Conservation (phyloP, 106 monocot species). For the Dactylorhiza incarnata region DNA sequence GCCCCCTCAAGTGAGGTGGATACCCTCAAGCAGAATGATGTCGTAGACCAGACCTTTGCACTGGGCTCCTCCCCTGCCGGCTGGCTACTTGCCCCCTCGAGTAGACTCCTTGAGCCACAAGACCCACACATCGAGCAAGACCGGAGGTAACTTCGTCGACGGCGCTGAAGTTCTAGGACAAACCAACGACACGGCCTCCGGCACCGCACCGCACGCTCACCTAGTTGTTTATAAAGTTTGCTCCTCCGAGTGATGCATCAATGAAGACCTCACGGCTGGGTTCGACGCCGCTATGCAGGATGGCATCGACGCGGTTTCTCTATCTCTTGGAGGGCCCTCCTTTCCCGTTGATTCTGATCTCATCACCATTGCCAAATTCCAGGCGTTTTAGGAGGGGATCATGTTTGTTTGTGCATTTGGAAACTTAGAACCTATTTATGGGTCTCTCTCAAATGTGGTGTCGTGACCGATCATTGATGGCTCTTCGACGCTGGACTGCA, state of each 20-base stretch:
- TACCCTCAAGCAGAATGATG: too few species aligned
- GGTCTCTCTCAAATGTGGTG: conserved; percentile 26
- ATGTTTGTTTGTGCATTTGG: conserved; percentile 39
- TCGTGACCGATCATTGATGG: conserved; percentile 39
- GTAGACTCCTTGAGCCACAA: too few species aligned
- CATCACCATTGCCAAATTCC: conserved; percentile 25
- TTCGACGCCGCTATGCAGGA: conserved; percentile 24
- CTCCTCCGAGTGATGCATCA: neutral
- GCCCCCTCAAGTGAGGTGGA: too few species aligned
- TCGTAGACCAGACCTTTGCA: too few species aligned
- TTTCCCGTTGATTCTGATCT: conserved; percentile 11
- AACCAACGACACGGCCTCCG: conserved; percentile 17
- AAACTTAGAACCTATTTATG: conserved; percentile 18
- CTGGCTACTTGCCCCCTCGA: too few species aligned
- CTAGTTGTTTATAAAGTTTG: conserved; percentile 46
- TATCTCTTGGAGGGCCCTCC: conserved; percentile 24
- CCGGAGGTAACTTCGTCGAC: conserved; percentile 29
- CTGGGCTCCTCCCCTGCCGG: too few species aligned
- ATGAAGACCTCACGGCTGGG: conserved; percentile 21
- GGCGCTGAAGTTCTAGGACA: conserved; percentile 17
- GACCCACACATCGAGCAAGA: conserved; percentile 47
- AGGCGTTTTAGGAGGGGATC: conserved; percentile 31
- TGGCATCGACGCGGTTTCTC: neutral
- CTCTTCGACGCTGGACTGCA: conserved; percentile 27
- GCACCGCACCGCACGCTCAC: conserved; percentile 41